Base-by-base conservation (phyloP, 2,329 filamentous ascomycete genomes). In the Bipolaris zeicola region DNA sequence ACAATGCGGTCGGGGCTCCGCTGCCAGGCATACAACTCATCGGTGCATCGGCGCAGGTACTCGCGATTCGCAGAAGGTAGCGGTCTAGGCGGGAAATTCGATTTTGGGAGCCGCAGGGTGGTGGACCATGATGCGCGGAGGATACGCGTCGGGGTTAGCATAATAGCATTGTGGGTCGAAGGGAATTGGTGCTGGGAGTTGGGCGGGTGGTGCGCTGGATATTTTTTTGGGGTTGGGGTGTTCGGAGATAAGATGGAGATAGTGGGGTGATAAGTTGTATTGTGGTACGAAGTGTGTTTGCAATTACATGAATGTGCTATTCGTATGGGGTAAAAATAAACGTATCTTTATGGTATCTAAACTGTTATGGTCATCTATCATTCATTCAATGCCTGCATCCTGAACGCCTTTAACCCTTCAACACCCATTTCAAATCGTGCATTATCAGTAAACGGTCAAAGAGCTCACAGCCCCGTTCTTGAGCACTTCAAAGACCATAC, bases 21-120 rank as follows among this genome's bases (percentile, higher is more conserved):
- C 80, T 99, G 95, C 93, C 93, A 97, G 70, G 85, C 80, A 79
- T 98, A 99, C 13, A 97, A 83, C 50, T 93, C 88, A 79, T 96
- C 91, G 76, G 92, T 89, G 77, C 89, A 95, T 85, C 86, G 83
- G 70, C 85, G 83, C 44, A 96, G 84, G 77, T 95, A 88, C 61
- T 68, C 66, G 26, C 71, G 56, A 28, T 55, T 71, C 42, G 63
- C 60, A 26, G 65, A 61, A 37, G 58, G 71, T 60, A 60, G 62
- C 3, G 80, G 78, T 24, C 81, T 79, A 3, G 80, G 75, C 28
- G 81, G 81, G 57, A 83, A 81, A 24, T 67, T 70, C n/a, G 80
- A 81, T 68, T 76, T 77, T 2, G 81, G 81, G 13, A 83, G 76
- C 36, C 78, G 75, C 49, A 83, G 76, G 14, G 80, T 81, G 38